Evolutionary conservation across 495 filamentous ascomycete species (phyloP), one percentile per base, ranked within the genome.

Genomic region (Penicillium argentinense): DNA sequence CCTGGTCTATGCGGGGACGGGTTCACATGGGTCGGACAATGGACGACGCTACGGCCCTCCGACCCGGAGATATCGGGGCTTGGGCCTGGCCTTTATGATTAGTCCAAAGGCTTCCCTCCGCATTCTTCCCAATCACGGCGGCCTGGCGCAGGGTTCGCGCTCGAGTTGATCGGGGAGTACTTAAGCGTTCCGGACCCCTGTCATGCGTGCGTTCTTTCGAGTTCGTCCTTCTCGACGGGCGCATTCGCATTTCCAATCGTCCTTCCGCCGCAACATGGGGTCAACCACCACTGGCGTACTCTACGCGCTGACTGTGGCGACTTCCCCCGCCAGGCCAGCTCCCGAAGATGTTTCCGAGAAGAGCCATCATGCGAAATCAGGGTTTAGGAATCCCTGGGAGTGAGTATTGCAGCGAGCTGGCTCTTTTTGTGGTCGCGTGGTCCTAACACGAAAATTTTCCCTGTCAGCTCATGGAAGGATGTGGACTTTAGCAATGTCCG

Each of bases 331-430:
- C 21, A 72, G 74, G 25, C 62, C 71, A 22, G 62, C 54, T 11
- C 83, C 83, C 0, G 75, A 83, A 27, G 80, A 83, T 53, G 76
- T 71, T 5, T 60, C 72, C 9, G 64, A 74, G 13, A 75, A 78
- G 49, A 68, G 56, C 17, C 83, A 87, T 62, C 83, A 87, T 68
- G 54, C 69, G 7, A 68, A 77, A 47, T 64, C 72, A 46, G 79
- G 81, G n/a, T 87, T 83, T 53, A 66, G 53, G 22, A 87, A 86
- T 60, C 83, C 83, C 3, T 80, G 77, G 77, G 70, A 73, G 70
- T 76, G 49, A 51, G 72, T 54, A 2, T 4, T 8, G 5, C 13
- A 9, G 7, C 13, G 13, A 32, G 1, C 24, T 13, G 6, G n/a
- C 13, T 19, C 14, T 4, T 23, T 21, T 13, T 0, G 17, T 25